Conservation (phyloP, 805 yeast species). For the Ogataea minuta region DNA sequence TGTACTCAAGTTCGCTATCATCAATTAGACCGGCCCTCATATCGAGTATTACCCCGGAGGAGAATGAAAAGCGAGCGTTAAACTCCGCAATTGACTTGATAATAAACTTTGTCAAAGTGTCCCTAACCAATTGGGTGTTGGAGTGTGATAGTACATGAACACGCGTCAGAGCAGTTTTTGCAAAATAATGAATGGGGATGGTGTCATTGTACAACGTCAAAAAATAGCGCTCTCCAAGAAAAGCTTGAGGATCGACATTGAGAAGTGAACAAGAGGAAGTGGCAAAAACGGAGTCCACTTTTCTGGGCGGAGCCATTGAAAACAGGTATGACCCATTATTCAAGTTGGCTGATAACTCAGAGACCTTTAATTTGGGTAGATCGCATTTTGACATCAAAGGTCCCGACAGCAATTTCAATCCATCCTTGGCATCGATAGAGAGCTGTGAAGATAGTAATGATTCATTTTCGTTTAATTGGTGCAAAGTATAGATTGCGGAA, state of each 20-base stretch:
- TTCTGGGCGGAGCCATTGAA: slow-evolving; percentile 13
- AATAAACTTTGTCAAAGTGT: slow-evolving; percentile 20
- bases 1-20: slow-evolving; percentile 11
- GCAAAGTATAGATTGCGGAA: too few relatives aligned
- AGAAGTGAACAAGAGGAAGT: slow-evolving; percentile 15
- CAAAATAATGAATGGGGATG: slow-evolving; percentile 30
- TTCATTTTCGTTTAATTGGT: too few relatives aligned
- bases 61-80: slow-evolving; percentile 19
- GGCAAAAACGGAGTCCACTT: not conserved
- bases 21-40: slow-evolving; percentile 8
- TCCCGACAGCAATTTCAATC: too few relatives aligned
- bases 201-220: slow-evolving; percentile 27
- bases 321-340: not conserved
- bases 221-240: slow-evolving; percentile 28
- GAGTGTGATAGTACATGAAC: slow-evolving; percentile 28
- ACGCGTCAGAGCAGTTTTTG: slow-evolving; percentile 33
- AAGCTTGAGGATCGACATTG: slow-evolving; percentile 28
- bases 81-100: slow-evolving; percentile 21
- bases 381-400: too few relatives aligned
- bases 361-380: too few relatives aligned
- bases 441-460: too few relatives aligned
- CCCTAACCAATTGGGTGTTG: slow-evolving; percentile 19
- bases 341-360: not conserved
- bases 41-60: not conserved
- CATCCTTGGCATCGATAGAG: too few relatives aligned